These are phyloP conservation scores for Astraeus odoratus DNA, from an alignment of 768 basidiomycete species.

Conservation along the genomic window DNA sequence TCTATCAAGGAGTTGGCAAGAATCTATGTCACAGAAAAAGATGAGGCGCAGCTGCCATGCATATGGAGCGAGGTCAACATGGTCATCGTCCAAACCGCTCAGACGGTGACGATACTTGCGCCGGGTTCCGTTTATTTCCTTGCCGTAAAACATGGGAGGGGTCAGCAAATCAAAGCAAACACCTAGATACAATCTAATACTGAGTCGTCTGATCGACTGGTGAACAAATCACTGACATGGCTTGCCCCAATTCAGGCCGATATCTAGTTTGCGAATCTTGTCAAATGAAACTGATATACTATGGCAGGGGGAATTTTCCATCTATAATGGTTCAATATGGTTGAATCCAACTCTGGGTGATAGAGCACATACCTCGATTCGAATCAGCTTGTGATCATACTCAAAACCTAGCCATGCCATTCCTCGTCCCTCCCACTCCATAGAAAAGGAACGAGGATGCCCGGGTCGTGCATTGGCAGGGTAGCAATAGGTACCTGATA, in stretches of 20 bases:
- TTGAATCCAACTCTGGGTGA: not conserved
- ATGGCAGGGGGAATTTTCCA: slow-evolving; percentile 51
- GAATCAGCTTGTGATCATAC: slow-evolving; percentile 63
- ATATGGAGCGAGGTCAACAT: slow-evolving; percentile 56
- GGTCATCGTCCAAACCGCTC: slow-evolving; percentile 48
- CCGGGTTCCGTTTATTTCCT: slow-evolving; percentile 48
- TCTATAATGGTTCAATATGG: slow-evolving; percentile 28
- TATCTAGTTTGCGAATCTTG: slow-evolving; percentile 52
- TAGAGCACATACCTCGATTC: slow-evolving; percentile 40
- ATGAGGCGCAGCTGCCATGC: slow-evolving; percentile 64
- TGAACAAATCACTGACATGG: slow-evolving; percentile 47
- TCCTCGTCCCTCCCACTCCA: slow-evolving; percentile 58
- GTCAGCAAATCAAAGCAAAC: slow-evolving; percentile 61
- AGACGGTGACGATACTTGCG: slow-evolving; percentile 52
- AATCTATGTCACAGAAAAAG: slow-evolving; percentile 45
- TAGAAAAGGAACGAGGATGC: slow-evolving; percentile 49
- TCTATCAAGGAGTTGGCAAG: slow-evolving; percentile 27
- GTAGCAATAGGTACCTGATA: slow-evolving; percentile 23
- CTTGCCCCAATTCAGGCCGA: slow-evolving; percentile 52
- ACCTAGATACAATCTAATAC: slow-evolving; percentile 32
- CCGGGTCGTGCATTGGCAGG: slow-evolving; percentile 17
- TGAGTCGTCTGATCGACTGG: not conserved
- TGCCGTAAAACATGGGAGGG: slow-evolving; percentile 57
- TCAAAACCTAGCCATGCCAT: slow-evolving; percentile 54
- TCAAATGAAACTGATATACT: slow-evolving; percentile 49